Conservation (phyloP, 192 early-diverging fungal species). For the Coemansia interrupta region DNA sequence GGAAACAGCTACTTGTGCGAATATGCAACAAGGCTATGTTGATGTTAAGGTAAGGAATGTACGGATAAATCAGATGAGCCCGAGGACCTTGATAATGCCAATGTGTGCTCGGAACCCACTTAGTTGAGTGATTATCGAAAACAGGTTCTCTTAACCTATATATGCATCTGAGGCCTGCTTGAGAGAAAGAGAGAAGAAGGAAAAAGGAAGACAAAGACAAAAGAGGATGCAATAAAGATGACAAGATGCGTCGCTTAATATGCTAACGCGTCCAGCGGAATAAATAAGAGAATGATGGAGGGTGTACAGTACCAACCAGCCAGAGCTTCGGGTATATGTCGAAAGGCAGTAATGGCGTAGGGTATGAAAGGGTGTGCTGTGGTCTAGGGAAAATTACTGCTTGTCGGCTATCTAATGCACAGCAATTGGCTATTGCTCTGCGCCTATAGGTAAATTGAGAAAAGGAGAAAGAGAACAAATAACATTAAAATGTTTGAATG, state of each 20-base stretch:
- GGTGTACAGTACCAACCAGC: neutral
- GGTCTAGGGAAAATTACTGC: neutral
- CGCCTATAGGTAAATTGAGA: neutral
- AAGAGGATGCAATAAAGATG: neutral
- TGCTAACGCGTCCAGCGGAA: constrained; percentile 4
- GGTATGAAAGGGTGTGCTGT: no score
- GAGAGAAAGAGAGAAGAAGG: neutral
- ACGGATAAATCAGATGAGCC: constrained; percentile 6
- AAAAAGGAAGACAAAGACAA: neutral
- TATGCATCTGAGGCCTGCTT: neutral
- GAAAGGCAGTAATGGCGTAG: neutral
- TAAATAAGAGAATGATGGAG: neutral
- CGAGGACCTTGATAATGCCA: constrained; percentile 8
- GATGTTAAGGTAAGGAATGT: neutral
- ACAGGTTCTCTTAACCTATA: neutral
- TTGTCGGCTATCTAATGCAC: neutral
- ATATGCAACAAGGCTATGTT: constrained; percentile 5
- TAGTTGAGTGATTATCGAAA: neutral
- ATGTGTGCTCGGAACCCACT: neutral
- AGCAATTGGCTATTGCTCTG: neutral
- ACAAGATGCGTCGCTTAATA: constrained; percentile 6
- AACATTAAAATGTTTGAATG: no score
- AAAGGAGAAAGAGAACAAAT: neutral
- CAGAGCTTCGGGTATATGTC: neutral
- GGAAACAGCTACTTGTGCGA: constrained; percentile 6